These are phyloP conservation scores for Obelidium mucronatum DNA, from an alignment of 192 early-diverging fungal species.

Conservation along the genomic window DNA sequence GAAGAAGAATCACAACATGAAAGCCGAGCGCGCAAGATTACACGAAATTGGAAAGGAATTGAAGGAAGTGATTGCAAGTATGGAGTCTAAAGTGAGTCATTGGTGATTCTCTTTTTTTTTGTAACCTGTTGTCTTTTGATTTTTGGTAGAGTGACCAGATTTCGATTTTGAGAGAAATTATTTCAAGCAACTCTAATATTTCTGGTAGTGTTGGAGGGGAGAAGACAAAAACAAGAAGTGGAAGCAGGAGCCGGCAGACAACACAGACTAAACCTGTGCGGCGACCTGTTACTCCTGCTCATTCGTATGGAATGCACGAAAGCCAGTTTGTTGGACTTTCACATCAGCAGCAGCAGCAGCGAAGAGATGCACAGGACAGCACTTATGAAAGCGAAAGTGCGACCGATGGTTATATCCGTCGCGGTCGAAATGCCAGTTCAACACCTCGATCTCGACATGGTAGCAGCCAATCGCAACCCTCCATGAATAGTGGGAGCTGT, in stretches of 20 bases:
- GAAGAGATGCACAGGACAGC: too few relatives aligned
- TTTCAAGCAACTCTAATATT: constrained; percentile 7
- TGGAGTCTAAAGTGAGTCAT: constrained; percentile 55
- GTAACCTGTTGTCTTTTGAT: not conserved
- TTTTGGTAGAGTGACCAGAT: constrained; percentile 57
- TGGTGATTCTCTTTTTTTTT: not conserved
- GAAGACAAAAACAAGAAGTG: not conserved
- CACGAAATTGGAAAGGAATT: constrained; percentile 54
- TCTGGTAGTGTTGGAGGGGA: not conserved
- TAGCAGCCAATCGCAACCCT: not conserved
- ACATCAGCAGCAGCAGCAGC: not conserved
- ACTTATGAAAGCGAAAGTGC: not conserved
- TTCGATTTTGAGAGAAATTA: constrained; percentile 57
- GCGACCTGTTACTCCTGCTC: not conserved
- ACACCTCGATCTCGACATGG: not conserved
- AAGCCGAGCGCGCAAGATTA: constrained; percentile 26
- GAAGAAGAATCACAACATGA: not conserved
- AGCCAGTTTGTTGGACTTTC: not conserved
- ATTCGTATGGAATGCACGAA: constrained; percentile 16
- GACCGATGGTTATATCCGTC: not conserved
- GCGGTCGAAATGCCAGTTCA: not conserved
- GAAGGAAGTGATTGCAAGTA: constrained; percentile 54
- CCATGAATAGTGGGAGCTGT: not conserved
- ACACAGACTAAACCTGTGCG: not conserved
- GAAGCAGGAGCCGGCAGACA: not conserved